A percentile compares a stretch with the other conserved stretches of the same genome.
These are phyloP conservation scores for Saccharomycopsis sp. DNA, from an alignment of 805 yeast species.

Conservation along the genomic window DNA sequence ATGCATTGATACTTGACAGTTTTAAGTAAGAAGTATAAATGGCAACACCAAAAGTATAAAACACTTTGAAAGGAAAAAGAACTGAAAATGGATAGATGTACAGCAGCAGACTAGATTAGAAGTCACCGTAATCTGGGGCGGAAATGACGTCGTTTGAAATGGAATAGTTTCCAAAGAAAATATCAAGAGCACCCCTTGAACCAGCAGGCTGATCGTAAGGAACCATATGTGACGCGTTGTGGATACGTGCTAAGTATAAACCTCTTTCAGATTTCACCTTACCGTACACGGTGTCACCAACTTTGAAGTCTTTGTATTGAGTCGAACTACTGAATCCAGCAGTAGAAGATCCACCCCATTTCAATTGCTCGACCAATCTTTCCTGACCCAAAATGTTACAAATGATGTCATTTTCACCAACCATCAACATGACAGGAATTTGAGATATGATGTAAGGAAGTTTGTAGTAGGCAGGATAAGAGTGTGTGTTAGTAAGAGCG, in stretches of 20 bases:
- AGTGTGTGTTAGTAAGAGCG: constrained; percentile 42
- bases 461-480: constrained; percentile 37
- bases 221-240: constrained; percentile 71
- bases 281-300: constrained; percentile 27
- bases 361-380: constrained; percentile 50
- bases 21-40: too few species aligned
- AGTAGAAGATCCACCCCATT: constrained; percentile 48
- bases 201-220: constrained; percentile 61
- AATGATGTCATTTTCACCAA: constrained; percentile 82
- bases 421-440: constrained; percentile 62
- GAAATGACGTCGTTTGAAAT: background rate
- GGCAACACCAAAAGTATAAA: too few species aligned
- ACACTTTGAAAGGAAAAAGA: too few species aligned
- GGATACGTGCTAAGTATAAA: constrained; percentile 55
- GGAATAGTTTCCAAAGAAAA: constrained; percentile 31
- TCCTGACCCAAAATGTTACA: constrained; percentile 80
- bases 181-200: constrained; percentile 51
- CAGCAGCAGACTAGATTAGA: too few species aligned
- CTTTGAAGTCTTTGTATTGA: constrained; percentile 6
- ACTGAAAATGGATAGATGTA: too few species aligned
- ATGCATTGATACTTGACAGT: too few species aligned
- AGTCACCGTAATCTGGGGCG: background rate
- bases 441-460: constrained; percentile 54
- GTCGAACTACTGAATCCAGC: constrained; percentile 13
- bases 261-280: constrained; percentile 44